Percentiles rank a stretch among this genome's conserved stretches.
Evolutionary conservation across 768 basidiomycete species (phyloP).

Genomic region (Rhodocollybia butyracea): DNA sequence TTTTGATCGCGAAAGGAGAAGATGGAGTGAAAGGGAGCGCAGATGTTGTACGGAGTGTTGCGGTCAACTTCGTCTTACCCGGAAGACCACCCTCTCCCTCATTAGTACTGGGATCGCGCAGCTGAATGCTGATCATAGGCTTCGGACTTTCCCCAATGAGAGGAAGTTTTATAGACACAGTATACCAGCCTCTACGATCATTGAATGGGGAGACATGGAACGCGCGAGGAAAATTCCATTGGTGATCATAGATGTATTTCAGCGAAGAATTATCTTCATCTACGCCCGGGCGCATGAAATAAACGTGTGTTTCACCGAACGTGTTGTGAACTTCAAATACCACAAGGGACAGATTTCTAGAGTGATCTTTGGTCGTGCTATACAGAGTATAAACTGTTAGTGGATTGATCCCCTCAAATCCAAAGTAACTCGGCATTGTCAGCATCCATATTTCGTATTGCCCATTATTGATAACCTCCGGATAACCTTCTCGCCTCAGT

Average conservation of each 20-base stretch:
- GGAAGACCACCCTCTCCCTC: not conserved
- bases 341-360: not conserved
- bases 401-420: conserved; percentile 70
- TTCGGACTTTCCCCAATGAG: conserved; percentile 16
- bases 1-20: conserved; percentile 10
- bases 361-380: conserved; percentile 11
- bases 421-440: conserved; percentile 69
- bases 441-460: conserved; percentile 60
- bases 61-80: conserved; percentile 50
- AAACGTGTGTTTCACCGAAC: conserved; percentile 61
- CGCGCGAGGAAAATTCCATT: conserved; percentile 63
- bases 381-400: conserved; percentile 70
- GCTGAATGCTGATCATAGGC: conserved; percentile 41
- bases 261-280: conserved; percentile 35
- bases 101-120: conserved; percentile 20
- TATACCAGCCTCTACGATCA: conserved; percentile 64
- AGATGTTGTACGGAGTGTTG: conserved; percentile 36
- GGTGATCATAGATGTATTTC: conserved; percentile 45
- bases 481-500: conserved; percentile 27
- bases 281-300: conserved; percentile 41
- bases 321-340: conserved; percentile 54
- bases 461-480: conserved; percentile 7
- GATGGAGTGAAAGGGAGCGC: conserved; percentile 37
- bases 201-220: conserved; percentile 82
- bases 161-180: conserved; percentile 50